Evolutionary conservation across 1,284 basidiomycete genomes (phyloP).

Genomic region (Moesziomyces globuligerus): DNA sequence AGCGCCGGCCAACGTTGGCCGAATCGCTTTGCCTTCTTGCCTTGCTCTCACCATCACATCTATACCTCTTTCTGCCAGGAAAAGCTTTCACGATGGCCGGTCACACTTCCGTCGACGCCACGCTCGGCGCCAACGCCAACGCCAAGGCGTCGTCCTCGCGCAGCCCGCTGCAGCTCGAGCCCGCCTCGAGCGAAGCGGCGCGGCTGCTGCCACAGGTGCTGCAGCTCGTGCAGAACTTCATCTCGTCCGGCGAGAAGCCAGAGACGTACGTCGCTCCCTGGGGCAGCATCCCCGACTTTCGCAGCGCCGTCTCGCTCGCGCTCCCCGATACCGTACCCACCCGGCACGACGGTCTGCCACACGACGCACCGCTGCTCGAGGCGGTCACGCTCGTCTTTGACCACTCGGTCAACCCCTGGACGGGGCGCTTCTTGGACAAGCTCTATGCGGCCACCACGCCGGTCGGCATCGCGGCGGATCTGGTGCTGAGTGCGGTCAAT

Average conservation of each 20-base stretch:
- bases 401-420: constrained; percentile 64
- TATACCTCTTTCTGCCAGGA: background rate
- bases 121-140: background rate
- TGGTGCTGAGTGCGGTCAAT: constrained; percentile 68
- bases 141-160: constrained; percentile 9
- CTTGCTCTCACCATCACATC: background rate
- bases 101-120: constrained; percentile 1
- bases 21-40: background rate
- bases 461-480: constrained; percentile 67
- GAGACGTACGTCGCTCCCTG: constrained; percentile 39
- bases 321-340: constrained; percentile 24
- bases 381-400: constrained; percentile 47
- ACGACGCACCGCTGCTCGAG: constrained; percentile 38
- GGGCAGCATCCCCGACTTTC: constrained; percentile 37
- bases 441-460: constrained; percentile 68
- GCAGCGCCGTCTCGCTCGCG: constrained; percentile 27
- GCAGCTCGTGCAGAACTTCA: constrained; percentile 37
- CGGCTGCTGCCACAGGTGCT: constrained; percentile 40
- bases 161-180: constrained; percentile 40
- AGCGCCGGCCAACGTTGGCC: no score
- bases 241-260: constrained; percentile 35
- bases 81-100: constrained; percentile 5
- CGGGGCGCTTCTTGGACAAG: constrained; percentile 63
- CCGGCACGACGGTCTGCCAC: background rate
- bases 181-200: constrained; percentile 37